Percentiles rank a stretch among this genome's conserved stretches.
Evolutionary conservation across 1,284 basidiomycete species (phyloP).

Genomic region (Tremellales sp.): DNA sequence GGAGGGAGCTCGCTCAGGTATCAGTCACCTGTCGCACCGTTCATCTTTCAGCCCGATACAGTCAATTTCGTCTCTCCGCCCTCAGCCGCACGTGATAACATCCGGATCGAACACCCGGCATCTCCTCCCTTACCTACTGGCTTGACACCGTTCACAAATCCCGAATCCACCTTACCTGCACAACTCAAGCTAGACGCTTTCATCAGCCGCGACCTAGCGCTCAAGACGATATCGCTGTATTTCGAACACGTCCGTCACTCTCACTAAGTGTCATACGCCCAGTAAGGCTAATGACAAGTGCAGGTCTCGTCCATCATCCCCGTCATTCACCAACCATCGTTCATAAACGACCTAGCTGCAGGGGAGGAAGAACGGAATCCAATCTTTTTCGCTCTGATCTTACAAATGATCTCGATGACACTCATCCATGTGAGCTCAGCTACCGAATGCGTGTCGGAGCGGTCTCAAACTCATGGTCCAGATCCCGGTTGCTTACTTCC

Average conservation of each 20-base stretch:
- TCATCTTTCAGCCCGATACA: not conserved
- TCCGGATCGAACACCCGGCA: not conserved
- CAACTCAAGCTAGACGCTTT: constrained; percentile 1
- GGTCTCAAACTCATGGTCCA: not conserved
- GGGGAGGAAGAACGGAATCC: constrained; percentile 20
- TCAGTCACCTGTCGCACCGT: not conserved
- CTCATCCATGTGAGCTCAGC: constrained; percentile 18
- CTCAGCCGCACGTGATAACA: not conserved
- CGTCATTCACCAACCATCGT: constrained; percentile 20
- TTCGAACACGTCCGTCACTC: constrained; percentile 21
- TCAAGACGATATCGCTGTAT: constrained; percentile 18
- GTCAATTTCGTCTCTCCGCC: not conserved
- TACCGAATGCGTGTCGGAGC: not conserved
- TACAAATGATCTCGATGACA: constrained; percentile 23
- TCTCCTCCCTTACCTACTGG: constrained; percentile 1
- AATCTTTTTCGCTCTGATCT: constrained; percentile 24
- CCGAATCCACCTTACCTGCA: not conserved
- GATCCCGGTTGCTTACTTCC: constrained; percentile 21
- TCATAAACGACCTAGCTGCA: constrained; percentile 19
- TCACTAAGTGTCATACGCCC: not conserved
- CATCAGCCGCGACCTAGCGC: constrained; percentile 18
- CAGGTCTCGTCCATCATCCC: constrained; percentile 27
- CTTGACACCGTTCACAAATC: not conserved
- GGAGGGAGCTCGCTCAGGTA: not conserved
- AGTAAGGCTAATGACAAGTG: not conserved